Conservation (phyloP, 129 eudicot genomes). For the Sambucus nigra region DNA sequence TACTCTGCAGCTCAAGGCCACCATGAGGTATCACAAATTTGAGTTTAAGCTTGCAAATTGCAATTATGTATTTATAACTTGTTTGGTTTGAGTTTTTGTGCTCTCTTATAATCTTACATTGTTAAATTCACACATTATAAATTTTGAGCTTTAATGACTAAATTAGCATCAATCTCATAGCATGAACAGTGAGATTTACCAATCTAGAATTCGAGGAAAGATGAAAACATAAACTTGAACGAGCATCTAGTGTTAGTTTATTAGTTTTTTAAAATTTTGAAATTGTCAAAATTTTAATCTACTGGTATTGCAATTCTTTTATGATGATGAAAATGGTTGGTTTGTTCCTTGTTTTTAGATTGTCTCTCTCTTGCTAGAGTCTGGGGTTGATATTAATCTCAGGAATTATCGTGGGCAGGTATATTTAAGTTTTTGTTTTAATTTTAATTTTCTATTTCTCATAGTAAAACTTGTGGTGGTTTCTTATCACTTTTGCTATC, state of each 20-base stretch:
- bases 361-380: slow-evolving; percentile 71
- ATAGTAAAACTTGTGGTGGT: neutral
- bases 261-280: no score
- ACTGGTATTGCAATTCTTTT: neutral
- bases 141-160: no score
- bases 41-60: neutral
- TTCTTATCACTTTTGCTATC: neutral
- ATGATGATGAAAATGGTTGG: slow-evolving; percentile 1
- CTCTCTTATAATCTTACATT: neutral
- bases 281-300: neutral
- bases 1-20: slow-evolving; percentile 98
- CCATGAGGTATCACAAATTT: slow-evolving; percentile 57
- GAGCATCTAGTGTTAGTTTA: neutral
- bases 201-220: slow-evolving; percentile 1
- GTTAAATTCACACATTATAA: no score
- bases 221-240: neutral
- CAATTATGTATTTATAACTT: neutral
- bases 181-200: no score
- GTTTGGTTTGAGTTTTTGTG: neutral
- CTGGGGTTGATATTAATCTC: slow-evolving; percentile 92
- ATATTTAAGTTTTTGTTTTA: neutral
- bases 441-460: neutral
- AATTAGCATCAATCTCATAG: slow-evolving; percentile 1
- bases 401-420: slow-evolving; percentile 98
- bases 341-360: slow-evolving; percentile 38